These are phyloP conservation scores for Sedum album DNA, from an alignment of 164 flowering plant species.

Conservation along the genomic window DNA sequence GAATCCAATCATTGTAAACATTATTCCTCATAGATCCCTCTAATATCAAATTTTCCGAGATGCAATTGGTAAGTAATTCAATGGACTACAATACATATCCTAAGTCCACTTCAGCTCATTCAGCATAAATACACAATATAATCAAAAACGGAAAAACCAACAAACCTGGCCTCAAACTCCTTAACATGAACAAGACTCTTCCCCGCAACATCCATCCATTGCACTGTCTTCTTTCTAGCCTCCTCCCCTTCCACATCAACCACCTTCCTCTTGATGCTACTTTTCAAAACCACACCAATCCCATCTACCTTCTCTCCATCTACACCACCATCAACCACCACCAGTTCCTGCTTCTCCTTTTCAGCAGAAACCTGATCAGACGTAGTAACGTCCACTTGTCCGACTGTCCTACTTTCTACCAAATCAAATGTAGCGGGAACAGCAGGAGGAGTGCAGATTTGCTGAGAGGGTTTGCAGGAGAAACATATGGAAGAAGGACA, in stretches of 20 bases:
- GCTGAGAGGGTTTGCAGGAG: slow-evolving; percentile 1
- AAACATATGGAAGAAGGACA: neutral
- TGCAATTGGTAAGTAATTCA: neutral
- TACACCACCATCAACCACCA: neutral
- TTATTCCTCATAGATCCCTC: neutral
- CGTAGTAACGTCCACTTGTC: no score
- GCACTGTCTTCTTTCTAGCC: neutral
- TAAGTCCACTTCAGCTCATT: neutral
- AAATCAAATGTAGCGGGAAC: neutral
- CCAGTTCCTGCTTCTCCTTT: neutral
- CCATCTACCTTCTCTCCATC: neutral
- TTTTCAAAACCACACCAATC: neutral
- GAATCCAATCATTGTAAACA: neutral
- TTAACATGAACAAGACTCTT: neutral
- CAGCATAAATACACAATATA: neutral
- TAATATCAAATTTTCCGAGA: no score
- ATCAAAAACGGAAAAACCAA: neutral
- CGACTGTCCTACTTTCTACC: neutral
- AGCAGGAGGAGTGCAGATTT: neutral
- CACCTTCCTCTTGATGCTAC: neutral
- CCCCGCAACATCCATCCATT: neutral
- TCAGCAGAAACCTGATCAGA: neutral
- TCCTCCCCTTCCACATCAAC: neutral
- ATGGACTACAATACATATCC: neutral
- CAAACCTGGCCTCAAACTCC: slow-evolving; percentile 4